Conservation (phyloP, 2,329 filamentous ascomycete genomes). For the Pseudogymnoascus sp. region DNA sequence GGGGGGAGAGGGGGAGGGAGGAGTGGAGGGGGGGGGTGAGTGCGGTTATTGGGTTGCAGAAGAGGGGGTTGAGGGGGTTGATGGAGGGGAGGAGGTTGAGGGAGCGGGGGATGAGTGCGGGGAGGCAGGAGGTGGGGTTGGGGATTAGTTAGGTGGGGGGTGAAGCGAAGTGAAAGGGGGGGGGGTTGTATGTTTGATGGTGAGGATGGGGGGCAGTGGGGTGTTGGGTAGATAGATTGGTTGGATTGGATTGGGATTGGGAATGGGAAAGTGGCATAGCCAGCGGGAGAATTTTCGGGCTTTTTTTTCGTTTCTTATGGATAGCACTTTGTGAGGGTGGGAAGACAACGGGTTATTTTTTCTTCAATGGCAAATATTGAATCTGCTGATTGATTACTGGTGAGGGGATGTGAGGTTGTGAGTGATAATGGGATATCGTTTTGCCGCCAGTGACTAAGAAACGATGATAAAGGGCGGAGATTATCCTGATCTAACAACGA, state of each 20-base stretch:
- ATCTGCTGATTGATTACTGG: not conserved
- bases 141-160: not conserved
- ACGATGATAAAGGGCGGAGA: too few relatives aligned
- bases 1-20: slow-evolving; percentile 14
- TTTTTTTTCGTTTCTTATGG: not conserved
- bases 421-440: not conserved
- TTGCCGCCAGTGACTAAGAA: too few relatives aligned
- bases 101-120: slow-evolving; percentile 48
- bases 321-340: not conserved
- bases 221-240: not conserved
- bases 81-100: slow-evolving; percentile 90
- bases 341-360: not conserved
- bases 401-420: not conserved
- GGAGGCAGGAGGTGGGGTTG: slow-evolving; percentile 9
- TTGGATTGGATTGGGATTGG: not conserved
- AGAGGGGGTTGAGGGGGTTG: slow-evolving; percentile 78
- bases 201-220: too few relatives aligned
- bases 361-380: not conserved
- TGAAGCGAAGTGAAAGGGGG: too few relatives aligned
- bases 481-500: too few relatives aligned
- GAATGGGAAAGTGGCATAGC: slow-evolving; percentile 2
- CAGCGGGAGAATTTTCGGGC: not conserved
- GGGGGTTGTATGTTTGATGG: not conserved
- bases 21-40: slow-evolving; percentile 45
- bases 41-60: slow-evolving; percentile 91